Evolutionary conservation across 306 rosid genomes (phyloP), one percentile per base, ranked within the genome.

Genomic region (Vachellia collinsii): DNA sequence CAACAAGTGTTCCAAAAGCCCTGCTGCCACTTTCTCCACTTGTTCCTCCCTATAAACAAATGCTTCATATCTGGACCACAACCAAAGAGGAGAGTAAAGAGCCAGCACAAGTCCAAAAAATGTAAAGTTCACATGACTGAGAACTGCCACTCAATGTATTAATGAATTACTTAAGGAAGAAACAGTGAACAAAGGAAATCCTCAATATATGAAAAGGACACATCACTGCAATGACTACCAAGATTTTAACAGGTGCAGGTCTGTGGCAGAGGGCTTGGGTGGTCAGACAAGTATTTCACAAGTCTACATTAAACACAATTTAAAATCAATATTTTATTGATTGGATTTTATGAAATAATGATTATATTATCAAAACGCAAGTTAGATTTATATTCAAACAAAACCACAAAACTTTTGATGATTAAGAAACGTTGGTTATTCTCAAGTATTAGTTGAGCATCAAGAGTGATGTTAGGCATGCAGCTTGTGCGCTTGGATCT

Each of bases 1-100:
- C 87, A 87, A 81, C 74, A 95, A 80, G 41, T 87, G 76, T 69
- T 91, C 96, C 81, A 95, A 86, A 79, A 78, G 76, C 70, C 99
- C 98, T 61, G 78, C 77, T 71, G 85, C 87, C 80, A 93, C 87
- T 83, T 81, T 85, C 78, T 90, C 91, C 11, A 75, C 81, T 78
- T 89, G 79, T 53, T 86, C 82, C 70, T 88, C 82, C 79, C 85
- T 81, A 75, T 81, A 89, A 74, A 87, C 86, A 71, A 85, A 85
- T 72, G 85, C 93, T 79, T 95, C 96, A 39, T 93, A 95, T 87
- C 98, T 95, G 79, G 43, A 71, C 78, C 38, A 77, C 74, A 77
- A 72, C 56, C 85, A 44, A 72, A 71, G 22, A 41, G 63, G 69
- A 48, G 62, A 36, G 69, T 80, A 25, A 59, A 73, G 20, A 66